Base-by-base conservation (phyloP, 768 basidiomycete species). In the Pleurotus djamor region DNA sequence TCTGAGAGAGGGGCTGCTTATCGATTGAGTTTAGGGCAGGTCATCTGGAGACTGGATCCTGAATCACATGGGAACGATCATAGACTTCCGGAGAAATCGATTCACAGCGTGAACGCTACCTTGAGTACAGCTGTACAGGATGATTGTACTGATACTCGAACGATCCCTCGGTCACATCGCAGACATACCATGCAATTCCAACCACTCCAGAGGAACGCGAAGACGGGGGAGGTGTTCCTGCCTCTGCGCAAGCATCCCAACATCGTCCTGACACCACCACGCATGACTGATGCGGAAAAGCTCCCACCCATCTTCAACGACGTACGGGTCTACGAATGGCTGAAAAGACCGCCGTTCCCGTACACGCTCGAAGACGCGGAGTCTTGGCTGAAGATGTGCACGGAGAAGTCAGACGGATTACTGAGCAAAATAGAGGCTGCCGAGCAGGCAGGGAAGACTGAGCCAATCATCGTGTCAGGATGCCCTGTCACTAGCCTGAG, bases 201-300 rank as follows among this genome's bases (percentile, higher is more conserved):
- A n/a, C 59, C 59, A 2, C 44, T 60, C 32, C 52, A 47, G 16
- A 43, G 72, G 38, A 72, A 80, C 62, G 17, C 66, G 5, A 58
- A 56, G 33, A 83, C 78, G 1, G 76, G 74, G 43, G 82, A 85
- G 65, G 81, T 78, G 2, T 84, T 76, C 66, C 72, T 86, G 14
- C 78, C 78, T 10, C 77, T 86, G n/a, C 50, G 69, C 28, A 82
- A 79, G 1, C 72, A 77, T 60, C 63, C 74, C 1, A 60, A 68
- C 61, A 81, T 85, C 52, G 76, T 84, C 58, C 66, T 84, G 50
- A 84, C 84, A 2, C 76, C 83, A 13, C 80, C 79, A 10, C 79
- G 84, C 38, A 36, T 56, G 13, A 69, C 67, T 56, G 83, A 85
- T 60, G 41, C 54, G 13, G 38, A 43, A 21, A 71, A 67, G 21